These are phyloP conservation scores for Hygrophoropsis aurantiaca DNA, from an alignment of 768 basidiomycete species.

Conservation along the genomic window DNA sequence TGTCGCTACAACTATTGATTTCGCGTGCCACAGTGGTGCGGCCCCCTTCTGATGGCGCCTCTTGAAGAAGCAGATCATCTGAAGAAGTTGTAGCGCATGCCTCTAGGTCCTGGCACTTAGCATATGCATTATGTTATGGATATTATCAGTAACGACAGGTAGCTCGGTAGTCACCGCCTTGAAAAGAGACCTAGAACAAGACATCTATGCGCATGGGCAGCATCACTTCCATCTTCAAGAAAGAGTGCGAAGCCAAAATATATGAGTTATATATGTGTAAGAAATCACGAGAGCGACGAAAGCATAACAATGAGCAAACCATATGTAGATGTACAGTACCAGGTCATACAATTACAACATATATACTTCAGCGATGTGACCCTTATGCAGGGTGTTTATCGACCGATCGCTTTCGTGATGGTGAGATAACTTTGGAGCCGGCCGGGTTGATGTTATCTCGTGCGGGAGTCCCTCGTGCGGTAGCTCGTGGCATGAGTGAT, in stretches of 20 bases:
- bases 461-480: neutral
- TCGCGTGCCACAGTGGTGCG: too few species aligned
- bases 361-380: neutral
- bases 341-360: slow-evolving; percentile 5
- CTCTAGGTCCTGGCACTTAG: too few species aligned
- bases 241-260: slow-evolving; percentile 19
- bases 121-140: too few species aligned
- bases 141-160: too few species aligned
- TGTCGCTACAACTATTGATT: too few species aligned
- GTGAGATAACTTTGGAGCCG: slow-evolving; percentile 19
- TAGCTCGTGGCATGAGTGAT: slow-evolving; percentile 32
- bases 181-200: slow-evolving; percentile 1
- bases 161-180: too few species aligned
- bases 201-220: slow-evolving; percentile 26
- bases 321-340: slow-evolving; percentile 8
- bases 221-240: slow-evolving; percentile 12
- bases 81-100: too few species aligned
- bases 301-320: slow-evolving; percentile 17
- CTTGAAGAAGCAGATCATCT: too few species aligned
- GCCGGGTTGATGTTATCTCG: slow-evolving; percentile 18
- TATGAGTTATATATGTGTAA: slow-evolving; percentile 30
- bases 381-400: slow-evolving; percentile 16
- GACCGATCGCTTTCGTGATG: slow-evolving; percentile 25
- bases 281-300: slow-evolving; percentile 14
- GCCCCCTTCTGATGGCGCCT: too few species aligned